Conservation (phyloP, 2,329 filamentous ascomycete species). For the Trichoderma endophyticum region DNA sequence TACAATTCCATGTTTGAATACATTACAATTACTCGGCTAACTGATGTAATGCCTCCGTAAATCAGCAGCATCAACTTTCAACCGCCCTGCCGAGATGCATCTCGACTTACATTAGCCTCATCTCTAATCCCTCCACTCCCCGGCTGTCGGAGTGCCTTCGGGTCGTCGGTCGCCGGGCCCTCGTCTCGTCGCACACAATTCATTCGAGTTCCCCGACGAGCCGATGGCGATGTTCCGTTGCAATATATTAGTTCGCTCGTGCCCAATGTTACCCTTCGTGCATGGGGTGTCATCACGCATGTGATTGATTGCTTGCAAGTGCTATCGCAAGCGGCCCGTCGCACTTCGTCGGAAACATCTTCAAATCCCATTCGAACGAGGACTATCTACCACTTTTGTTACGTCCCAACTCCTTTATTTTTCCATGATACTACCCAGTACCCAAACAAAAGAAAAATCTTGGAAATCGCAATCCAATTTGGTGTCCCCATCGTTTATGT, state of each 20-base stretch:
- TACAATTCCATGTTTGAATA: too few species aligned
- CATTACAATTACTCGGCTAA: too few species aligned
- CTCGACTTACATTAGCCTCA: slow-evolving; percentile 13
- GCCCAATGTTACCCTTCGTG: background rate
- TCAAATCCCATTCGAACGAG: background rate
- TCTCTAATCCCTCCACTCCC: background rate
- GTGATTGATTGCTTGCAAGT: background rate
- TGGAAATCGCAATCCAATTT: background rate
- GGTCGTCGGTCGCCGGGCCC: slow-evolving; percentile 12
- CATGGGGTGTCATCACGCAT: background rate
- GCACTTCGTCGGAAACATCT: too few species aligned
- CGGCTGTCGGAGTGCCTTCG: slow-evolving; percentile 12
- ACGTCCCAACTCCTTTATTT: background rate
- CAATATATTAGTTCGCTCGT: background rate
- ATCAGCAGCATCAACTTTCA: too few species aligned
- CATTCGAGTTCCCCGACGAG: background rate
- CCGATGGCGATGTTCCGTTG: slow-evolving; percentile 5
- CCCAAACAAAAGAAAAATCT: too few species aligned
- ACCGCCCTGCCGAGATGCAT: background rate
- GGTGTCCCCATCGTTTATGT: background rate
- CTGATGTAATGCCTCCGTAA: too few species aligned
- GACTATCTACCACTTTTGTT: background rate
- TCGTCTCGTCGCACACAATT: background rate
- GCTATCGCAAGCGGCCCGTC: too few species aligned
- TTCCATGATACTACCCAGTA: too few species aligned